Evolutionary conservation across 768 basidiomycete genomes (phyloP).

Genomic region (Hericium rajendrae): DNA sequence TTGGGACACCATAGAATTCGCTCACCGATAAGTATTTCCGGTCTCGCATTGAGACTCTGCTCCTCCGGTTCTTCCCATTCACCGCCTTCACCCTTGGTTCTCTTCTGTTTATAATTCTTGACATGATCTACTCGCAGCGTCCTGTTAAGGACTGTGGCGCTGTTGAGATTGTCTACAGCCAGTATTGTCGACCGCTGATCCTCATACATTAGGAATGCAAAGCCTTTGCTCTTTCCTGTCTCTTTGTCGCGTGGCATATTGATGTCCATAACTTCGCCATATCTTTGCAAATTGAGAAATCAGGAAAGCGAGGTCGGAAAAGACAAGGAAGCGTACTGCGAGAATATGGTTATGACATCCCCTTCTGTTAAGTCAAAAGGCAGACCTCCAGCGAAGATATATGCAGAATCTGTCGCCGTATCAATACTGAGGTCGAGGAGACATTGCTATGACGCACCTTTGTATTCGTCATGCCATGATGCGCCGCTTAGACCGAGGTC

Average conservation of each 20-base stretch:
- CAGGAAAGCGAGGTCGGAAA: background rate
- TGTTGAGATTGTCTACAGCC: conserved; percentile 98
- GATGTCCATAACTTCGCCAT: conserved; percentile 93
- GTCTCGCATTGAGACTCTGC: conserved; percentile 82
- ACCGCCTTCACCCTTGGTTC: conserved; percentile 67
- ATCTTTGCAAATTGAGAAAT: conserved; percentile 38
- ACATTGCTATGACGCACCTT: conserved; percentile 34
- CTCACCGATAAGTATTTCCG: conserved; percentile 48
- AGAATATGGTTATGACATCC: conserved; percentile 94
- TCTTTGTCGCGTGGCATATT: conserved; percentile 92
- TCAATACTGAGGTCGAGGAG: too few relatives aligned
- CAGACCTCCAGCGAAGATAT: conserved; percentile 88
- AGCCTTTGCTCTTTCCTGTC: conserved; percentile 85
- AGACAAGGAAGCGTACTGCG: conserved; percentile 58
- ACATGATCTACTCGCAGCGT: conserved; percentile 90
- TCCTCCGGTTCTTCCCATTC: conserved; percentile 81
- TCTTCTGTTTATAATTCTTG: conserved; percentile 85
- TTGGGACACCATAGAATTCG: background rate
- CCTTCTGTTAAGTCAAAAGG: conserved; percentile 89
- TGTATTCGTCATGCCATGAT: conserved; percentile 97
- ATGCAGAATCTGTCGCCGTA: conserved; percentile 68
- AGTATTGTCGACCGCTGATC: conserved; percentile 94
- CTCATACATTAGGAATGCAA: conserved; percentile 98
- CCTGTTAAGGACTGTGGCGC: conserved; percentile 77
- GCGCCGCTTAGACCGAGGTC: conserved; percentile 60